These are phyloP conservation scores for Triticum timopheevii DNA, from an alignment of 176 grass and related monocot genomes.

Conservation along the genomic window DNA sequence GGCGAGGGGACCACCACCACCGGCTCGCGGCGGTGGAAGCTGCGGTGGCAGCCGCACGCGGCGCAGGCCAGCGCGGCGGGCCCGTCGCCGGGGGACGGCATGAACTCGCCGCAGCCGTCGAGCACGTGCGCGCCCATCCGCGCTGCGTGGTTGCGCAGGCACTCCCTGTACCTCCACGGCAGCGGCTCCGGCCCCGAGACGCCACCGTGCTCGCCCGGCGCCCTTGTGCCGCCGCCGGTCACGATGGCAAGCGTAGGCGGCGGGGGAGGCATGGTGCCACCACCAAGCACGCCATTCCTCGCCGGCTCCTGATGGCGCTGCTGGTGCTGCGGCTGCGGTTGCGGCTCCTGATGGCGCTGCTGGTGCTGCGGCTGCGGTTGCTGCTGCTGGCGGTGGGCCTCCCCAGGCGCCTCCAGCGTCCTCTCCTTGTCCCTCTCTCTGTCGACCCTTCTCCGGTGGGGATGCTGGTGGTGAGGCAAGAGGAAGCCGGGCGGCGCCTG, in stretches of 20 bases:
- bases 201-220: neutral
- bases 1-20: neutral
- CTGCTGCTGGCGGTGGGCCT: slow-evolving; percentile 27
- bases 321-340: slow-evolving; percentile 27
- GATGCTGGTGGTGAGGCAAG: slow-evolving; percentile 10
- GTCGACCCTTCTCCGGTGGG: slow-evolving; percentile 35
- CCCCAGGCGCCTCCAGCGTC: neutral
- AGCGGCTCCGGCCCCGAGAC: slow-evolving; percentile 1
- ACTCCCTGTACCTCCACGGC: slow-evolving; percentile 78
- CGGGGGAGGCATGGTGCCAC: neutral
- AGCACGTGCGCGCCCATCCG: slow-evolving; percentile 83
- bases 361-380: slow-evolving; percentile 30
- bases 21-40: slow-evolving; percentile 86
- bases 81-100: slow-evolving; percentile 41
- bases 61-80: slow-evolving; percentile 61
- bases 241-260: neutral
- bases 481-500: slow-evolving; percentile 11
- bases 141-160: slow-evolving; percentile 80
- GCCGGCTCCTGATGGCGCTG: slow-evolving; percentile 39
- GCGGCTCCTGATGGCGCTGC: slow-evolving; percentile 35
- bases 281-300: slow-evolving; percentile 34
- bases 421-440: slow-evolving; percentile 24
- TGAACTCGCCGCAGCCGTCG: slow-evolving; percentile 98
- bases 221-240: neutral
- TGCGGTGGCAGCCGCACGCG: slow-evolving; percentile 96